A percentile compares a stretch with the other conserved stretches of the same genome.
Conservation (phyloP, 306 rosid species). For the Ormosia semicastrata region DNA sequence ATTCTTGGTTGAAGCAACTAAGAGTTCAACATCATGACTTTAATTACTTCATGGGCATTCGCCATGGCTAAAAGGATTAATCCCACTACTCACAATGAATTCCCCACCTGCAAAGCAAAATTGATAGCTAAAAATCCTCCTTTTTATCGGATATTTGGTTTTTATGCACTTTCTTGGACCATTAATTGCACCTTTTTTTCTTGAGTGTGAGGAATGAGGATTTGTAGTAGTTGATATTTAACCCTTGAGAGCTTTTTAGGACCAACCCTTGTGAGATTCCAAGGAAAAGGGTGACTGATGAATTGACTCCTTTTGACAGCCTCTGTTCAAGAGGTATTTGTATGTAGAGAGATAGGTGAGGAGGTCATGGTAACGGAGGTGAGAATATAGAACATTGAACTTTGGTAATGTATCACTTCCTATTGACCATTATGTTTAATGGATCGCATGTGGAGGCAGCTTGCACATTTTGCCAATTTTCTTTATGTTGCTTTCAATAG, state of each 20-base stretch:
- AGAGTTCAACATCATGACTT: constrained; percentile 97
- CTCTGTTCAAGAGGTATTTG: constrained; percentile 27
- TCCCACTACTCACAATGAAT: constrained; percentile 25
- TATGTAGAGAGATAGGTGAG: constrained; percentile 30
- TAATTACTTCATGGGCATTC: constrained; percentile 69
- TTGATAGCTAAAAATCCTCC: constrained; percentile 13
- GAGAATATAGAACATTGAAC: constrained; percentile 6
- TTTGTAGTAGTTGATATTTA: constrained; percentile 21
- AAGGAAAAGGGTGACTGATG: not conserved
- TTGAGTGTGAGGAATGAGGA: constrained; percentile 27
- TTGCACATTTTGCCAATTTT: constrained; percentile 11
- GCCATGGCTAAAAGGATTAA: constrained; percentile 44
- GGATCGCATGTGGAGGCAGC: not conserved
- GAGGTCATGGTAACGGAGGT: not conserved
- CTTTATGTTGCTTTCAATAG: not conserved
- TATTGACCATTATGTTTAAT: constrained; percentile 10
- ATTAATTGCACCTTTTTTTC: constrained; percentile 7
- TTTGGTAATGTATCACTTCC: constrained; percentile 27
- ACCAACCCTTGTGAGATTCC: constrained; percentile 5
- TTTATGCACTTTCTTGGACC: constrained; percentile 36
- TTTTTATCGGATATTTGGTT: constrained; percentile 19
- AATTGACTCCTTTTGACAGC: constrained; percentile 10
- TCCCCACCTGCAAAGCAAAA: constrained; percentile 2
- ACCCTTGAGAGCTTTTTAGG: constrained; percentile 38
- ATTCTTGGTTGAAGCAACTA: constrained; percentile 97